Conservation (phyloP, 179 eudicot species). For the Silene coronaria region DNA sequence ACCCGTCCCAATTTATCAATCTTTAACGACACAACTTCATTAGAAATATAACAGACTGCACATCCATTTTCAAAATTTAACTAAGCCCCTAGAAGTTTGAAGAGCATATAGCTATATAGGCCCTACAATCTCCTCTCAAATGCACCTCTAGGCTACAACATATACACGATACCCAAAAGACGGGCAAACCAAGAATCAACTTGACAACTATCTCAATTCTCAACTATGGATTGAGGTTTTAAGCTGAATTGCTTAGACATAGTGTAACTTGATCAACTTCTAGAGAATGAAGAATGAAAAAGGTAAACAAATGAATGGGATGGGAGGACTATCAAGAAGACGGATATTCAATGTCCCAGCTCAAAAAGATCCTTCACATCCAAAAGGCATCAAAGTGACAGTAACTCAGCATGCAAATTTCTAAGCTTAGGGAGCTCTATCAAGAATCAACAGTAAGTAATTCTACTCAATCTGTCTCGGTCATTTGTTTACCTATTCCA, state of each 20-base stretch:
- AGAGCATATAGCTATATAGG: not conserved
- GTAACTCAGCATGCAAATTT: conserved; percentile 15
- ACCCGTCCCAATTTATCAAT: not conserved
- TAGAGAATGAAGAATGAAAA: not conserved
- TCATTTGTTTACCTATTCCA: no score
- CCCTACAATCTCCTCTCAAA: not conserved
- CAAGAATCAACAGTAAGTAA: not conserved
- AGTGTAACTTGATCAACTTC: not conserved
- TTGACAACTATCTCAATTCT: not conserved
- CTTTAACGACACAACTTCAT: not conserved
- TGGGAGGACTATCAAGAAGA: not conserved
- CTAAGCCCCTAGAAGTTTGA: not conserved
- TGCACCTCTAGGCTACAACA: not conserved
- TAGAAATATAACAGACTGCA: no score
- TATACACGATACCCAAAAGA: not conserved
- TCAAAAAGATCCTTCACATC: not conserved
- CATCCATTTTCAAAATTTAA: not conserved
- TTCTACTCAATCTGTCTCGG: not conserved
- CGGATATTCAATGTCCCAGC: not conserved
- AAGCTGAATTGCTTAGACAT: not conserved
- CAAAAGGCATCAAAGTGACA: conserved; percentile 4
- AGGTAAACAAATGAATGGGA: no score
- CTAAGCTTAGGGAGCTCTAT: not conserved
- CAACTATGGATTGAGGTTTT: not conserved
- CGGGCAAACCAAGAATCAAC: not conserved